Percentiles rank a stretch among this genome's conserved stretches.
phyloP scores from a whole-genome alignment of 1,139 yeast genomes.

The Zygotorulaspora mrakii region DNA sequence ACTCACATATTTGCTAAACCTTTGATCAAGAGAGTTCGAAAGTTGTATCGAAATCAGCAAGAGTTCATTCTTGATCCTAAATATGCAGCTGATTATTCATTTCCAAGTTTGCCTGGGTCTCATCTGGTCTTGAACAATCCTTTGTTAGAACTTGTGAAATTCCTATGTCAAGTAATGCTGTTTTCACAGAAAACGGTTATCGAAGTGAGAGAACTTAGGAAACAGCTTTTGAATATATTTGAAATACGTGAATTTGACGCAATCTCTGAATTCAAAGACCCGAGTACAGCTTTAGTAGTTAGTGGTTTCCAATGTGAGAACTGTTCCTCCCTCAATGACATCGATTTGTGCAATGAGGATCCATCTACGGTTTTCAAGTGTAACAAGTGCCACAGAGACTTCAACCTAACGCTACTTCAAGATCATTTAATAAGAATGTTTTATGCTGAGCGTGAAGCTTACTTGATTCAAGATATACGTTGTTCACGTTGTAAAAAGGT shows the following conservation, averaged over 20 bases:
- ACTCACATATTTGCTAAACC: constrained; percentile 53
- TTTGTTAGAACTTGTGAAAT: constrained; percentile 72
- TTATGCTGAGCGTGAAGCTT: constrained; percentile 53
- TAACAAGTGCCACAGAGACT: constrained; percentile 58
- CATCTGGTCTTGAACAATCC: constrained; percentile 63
- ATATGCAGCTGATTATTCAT: constrained; percentile 58
- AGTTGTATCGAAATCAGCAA: constrained; percentile 62
- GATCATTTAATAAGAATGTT: constrained; percentile 71
- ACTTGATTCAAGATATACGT: constrained; percentile 72
- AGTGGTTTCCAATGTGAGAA: constrained; percentile 73
- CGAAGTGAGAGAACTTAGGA: constrained; percentile 71
- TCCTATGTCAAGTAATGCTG: constrained; percentile 65
- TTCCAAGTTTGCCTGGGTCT: constrained; percentile 73
- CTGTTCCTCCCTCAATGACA: constrained; percentile 69
- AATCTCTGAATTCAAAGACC: constrained; percentile 72
- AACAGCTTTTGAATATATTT: constrained; percentile 65
- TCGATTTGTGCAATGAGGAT: constrained; percentile 77
- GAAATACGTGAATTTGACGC: constrained; percentile 82
- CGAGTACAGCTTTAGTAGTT: constrained; percentile 64
- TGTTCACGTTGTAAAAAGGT: constrained; percentile 74
- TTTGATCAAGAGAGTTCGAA: constrained; percentile 60
- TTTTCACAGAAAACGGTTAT: constrained; percentile 61
- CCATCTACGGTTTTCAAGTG: constrained; percentile 58
- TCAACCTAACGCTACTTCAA: constrained; percentile 68
- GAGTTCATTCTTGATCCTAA: constrained; percentile 70